Percentiles rank a stretch among this genome's conserved stretches.
phyloP scores from a whole-genome alignment of 2,329 filamentous ascomycete genomes.

The Scedosporium aurantiacum region DNA sequence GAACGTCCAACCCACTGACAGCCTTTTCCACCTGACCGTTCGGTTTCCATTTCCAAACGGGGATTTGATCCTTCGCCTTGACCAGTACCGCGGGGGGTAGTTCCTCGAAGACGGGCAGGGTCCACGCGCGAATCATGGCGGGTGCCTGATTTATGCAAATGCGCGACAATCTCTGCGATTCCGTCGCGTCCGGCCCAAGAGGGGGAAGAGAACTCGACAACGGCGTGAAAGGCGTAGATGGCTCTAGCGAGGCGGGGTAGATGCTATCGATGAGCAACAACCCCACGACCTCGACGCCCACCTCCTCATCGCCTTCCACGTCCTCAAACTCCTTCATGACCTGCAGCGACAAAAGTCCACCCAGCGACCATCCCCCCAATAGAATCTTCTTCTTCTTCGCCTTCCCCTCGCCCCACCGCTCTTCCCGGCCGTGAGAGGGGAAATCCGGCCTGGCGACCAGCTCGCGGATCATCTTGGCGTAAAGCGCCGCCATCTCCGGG shows the following conservation, averaged over 20 bases:
- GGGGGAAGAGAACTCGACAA: conserved; percentile 10
- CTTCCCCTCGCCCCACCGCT: neutral
- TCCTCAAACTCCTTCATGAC: conserved; percentile 30
- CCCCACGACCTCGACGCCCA: conserved; percentile 29
- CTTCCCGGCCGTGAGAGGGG: conserved; percentile 7
- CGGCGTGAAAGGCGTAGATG: conserved; percentile 6
- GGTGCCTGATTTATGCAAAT: conserved; percentile 31
- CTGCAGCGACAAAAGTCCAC: conserved; percentile 40
- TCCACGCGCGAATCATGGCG: conserved; percentile 29
- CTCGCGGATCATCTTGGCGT: conserved; percentile 32
- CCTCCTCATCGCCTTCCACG: conserved; percentile 15
- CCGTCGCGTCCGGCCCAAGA: conserved; percentile 18
- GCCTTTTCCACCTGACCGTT: conserved; percentile 14
- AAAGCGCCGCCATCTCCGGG: conserved; percentile 41
- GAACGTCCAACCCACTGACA: conserved; percentile 29
- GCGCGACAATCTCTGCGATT: conserved; percentile 23
- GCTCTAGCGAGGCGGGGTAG: conserved; percentile 19
- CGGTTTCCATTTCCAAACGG: conserved; percentile 7
- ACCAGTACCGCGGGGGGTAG: conserved; percentile 27
- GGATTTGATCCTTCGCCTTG: conserved; percentile 30
- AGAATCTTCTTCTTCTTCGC: conserved; percentile 22
- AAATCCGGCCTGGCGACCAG: conserved; percentile 21
- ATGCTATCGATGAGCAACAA: conserved; percentile 43
- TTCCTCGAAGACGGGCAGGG: conserved; percentile 26
- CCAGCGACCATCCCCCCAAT: conserved; percentile 46